A percentile compares a stretch with the other conserved stretches of the same genome.
Conservation (phyloP, 257 asterid genomes). For the Coffea eugenioides region DNA sequence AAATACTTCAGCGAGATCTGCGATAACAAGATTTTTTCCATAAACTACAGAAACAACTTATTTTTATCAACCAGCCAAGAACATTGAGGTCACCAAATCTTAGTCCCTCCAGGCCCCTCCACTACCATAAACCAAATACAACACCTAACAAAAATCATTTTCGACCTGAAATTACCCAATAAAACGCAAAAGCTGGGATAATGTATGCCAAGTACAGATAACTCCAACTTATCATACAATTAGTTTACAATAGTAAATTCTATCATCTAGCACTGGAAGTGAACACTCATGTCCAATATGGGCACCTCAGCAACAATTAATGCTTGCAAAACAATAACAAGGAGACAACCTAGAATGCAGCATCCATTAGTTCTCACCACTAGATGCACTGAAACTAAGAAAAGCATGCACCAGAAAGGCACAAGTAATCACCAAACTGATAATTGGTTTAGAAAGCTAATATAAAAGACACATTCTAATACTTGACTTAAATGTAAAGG, state of each 20-base stretch:
- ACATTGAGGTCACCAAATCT: too few relatives aligned
- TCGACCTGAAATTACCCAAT: not conserved
- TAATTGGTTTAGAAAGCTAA: slow-evolving; percentile 1
- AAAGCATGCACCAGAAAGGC: not conserved
- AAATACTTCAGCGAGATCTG: too few relatives aligned
- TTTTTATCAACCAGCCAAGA: not conserved
- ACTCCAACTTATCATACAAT: not conserved
- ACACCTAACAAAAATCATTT: too few relatives aligned
- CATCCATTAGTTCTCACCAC: not conserved
- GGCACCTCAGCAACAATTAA: not conserved
- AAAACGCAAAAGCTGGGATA: not conserved
- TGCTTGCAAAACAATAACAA: not conserved
- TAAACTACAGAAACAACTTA: too few relatives aligned
- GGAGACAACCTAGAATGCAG: not conserved
- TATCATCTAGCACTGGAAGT: not conserved
- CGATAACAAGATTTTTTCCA: not conserved
- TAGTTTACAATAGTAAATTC: not conserved
- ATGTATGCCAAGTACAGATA: not conserved
- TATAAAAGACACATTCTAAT: not conserved
- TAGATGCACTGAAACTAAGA: not conserved
- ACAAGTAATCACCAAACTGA: not conserved
- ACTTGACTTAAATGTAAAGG: not conserved
- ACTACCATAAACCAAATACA: not conserved
- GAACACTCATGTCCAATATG: not conserved
- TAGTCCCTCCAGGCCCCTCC: not conserved